Evolutionary conservation across 257 asterid species (phyloP).

Genomic region (Solanum bulbocastanum): DNA sequence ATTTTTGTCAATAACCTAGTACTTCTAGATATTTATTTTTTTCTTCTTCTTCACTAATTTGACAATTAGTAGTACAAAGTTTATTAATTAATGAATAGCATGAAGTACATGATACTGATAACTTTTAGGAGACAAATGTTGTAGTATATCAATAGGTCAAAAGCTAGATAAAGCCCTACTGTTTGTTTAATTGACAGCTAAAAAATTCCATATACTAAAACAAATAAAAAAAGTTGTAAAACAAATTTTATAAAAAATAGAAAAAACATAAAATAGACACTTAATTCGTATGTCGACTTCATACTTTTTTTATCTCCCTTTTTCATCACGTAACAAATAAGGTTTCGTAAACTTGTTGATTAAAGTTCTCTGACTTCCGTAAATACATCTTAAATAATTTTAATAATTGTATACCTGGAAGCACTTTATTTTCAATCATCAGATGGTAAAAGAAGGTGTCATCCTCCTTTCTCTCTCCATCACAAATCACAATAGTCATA

Average conservation of each 20-base stretch:
- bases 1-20: neutral
- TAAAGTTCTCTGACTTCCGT: too few relatives aligned
- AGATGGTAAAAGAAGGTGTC: neutral
- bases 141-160: neutral
- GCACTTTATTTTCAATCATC: neutral
- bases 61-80: neutral
- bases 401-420: neutral
- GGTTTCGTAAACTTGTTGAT: neutral
- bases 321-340: too few relatives aligned
- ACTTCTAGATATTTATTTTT: neutral
- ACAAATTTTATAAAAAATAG: neutral
- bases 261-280: neutral
- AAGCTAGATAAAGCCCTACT: neutral
- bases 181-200: neutral
- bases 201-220: neutral
- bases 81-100: neutral
- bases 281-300: too few relatives aligned
- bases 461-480: neutral
- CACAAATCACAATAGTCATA: neutral
- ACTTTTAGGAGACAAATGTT: neutral
- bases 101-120: neutral
- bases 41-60: neutral
- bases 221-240: neutral
- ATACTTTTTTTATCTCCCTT: too few relatives aligned
- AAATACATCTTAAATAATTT: too few relatives aligned